phyloP scores from a whole-genome alignment of 441 rosid genomes.

The Pelargonium exstipulatum region DNA sequence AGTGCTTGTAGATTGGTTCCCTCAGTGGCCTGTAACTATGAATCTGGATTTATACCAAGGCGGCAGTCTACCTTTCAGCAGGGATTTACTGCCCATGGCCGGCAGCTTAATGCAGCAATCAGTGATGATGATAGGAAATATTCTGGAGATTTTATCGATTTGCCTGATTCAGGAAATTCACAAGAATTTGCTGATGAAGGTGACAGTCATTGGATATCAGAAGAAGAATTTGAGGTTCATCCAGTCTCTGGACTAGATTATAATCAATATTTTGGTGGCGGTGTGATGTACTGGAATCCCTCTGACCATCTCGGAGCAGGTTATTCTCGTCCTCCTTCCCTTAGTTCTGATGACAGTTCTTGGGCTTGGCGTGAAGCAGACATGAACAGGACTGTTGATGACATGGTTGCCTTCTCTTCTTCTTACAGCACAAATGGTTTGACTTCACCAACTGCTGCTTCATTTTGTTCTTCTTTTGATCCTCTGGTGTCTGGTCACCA shows the following conservation, averaged over 20 bases:
- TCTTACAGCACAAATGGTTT: slow-evolving; percentile 89
- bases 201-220: slow-evolving; percentile 83
- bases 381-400: slow-evolving; percentile 91
- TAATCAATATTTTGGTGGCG: slow-evolving; percentile 92
- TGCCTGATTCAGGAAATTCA: slow-evolving; percentile 48
- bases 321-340: slow-evolving; percentile 93
- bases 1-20: slow-evolving; percentile 65
- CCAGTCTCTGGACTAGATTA: slow-evolving; percentile 82
- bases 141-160: slow-evolving; percentile 54
- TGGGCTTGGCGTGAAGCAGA: slow-evolving; percentile 99
- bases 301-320: slow-evolving; percentile 79
- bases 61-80: slow-evolving; percentile 49
- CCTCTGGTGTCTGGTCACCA: slow-evolving; percentile 72
- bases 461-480: slow-evolving; percentile 89
- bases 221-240: slow-evolving; percentile 86
- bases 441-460: slow-evolving; percentile 89
- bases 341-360: slow-evolving; percentile 95
- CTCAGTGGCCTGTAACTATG: slow-evolving; percentile 62
- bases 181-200: slow-evolving; percentile 60
- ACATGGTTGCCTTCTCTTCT: slow-evolving; percentile 95
- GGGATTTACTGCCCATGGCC: slow-evolving; percentile 39
- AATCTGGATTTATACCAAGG: slow-evolving; percentile 60
- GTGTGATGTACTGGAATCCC: slow-evolving; percentile 98
- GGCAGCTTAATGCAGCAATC: slow-evolving; percentile 35
- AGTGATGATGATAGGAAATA: slow-evolving; percentile 46